These are phyloP conservation scores for Bryum argenteum DNA, from an alignment of 225 moss, liverwort and hornwort species.

Conservation along the genomic window DNA sequence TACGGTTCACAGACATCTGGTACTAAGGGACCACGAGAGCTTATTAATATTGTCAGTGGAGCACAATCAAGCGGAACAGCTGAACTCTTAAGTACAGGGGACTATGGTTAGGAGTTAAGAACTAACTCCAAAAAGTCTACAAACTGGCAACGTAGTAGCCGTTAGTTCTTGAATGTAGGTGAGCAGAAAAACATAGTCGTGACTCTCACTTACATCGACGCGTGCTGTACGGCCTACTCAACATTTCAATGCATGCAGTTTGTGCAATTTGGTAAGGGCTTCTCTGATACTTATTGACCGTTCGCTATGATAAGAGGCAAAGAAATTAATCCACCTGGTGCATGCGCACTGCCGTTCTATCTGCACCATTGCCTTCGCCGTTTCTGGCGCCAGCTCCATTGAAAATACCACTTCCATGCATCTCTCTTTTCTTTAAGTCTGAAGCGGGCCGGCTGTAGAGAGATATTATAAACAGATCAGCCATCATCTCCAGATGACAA, in stretches of 20 bases:
- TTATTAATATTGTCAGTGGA: slow-evolving; percentile 49
- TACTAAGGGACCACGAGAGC: slow-evolving; percentile 51
- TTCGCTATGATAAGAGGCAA: neutral
- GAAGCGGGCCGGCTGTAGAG: slow-evolving; percentile 55
- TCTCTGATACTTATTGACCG: neutral
- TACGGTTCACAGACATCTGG: slow-evolving; percentile 4
- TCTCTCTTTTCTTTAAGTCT: slow-evolving; percentile 87
- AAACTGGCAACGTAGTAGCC: neutral
- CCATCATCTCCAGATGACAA: neutral
- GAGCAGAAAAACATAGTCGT: slow-evolving; percentile 38
- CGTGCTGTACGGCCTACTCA: neutral
- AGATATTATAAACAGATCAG: slow-evolving; percentile 26
- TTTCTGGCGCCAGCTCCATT: slow-evolving; percentile 49
- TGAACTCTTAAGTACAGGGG: neutral
- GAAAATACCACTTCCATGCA: slow-evolving; percentile 95
- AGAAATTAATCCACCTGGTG: slow-evolving; percentile 53
- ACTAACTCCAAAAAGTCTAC: neutral
- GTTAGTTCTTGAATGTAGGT: slow-evolving; percentile 28
- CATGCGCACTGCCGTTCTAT: slow-evolving; percentile 84
- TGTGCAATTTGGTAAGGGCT: neutral
- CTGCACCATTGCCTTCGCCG: slow-evolving; percentile 59
- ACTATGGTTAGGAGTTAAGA: neutral
- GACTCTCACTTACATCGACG: neutral
- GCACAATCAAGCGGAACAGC: slow-evolving; percentile 42
- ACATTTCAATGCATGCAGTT: neutral